Evolutionary conservation across 2,329 filamentous ascomycete genomes (phyloP).

Genomic region (Venturia nashicola): DNA sequence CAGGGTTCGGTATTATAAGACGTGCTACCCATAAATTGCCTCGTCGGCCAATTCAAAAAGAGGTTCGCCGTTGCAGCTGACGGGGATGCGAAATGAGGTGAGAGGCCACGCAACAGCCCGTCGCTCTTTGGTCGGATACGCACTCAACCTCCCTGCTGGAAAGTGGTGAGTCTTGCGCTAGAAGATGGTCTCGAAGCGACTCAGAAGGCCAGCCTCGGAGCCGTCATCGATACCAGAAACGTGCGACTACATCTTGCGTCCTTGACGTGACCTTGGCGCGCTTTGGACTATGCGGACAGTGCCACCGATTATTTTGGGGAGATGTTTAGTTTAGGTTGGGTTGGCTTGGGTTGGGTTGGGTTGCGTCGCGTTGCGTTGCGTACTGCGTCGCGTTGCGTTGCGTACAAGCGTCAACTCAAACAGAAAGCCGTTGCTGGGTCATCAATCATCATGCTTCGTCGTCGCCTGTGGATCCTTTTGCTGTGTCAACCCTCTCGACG

Average conservation of each 20-base stretch:
- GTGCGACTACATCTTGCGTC: not conserved
- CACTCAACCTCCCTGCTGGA: not conserved
- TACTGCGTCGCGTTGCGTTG: no score
- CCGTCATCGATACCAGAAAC: not conserved
- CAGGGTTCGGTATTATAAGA: not conserved
- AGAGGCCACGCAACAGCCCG: not conserved
- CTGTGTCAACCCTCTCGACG: not conserved
- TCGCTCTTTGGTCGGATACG: not conserved
- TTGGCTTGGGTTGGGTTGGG: no score
- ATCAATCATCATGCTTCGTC: not conserved
- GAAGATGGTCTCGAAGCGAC: slow-evolving; percentile 7
- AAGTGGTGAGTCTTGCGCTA: slow-evolving; percentile 6
- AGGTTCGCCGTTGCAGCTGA: not conserved
- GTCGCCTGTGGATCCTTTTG: not conserved
- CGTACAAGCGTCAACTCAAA: not conserved
- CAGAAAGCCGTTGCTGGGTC: not conserved
- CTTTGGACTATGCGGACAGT: no score
- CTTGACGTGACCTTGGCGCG: not conserved
- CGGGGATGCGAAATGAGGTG: not conserved
- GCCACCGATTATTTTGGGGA: no score
- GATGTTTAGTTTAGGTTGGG: not conserved
- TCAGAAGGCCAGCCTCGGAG: slow-evolving; percentile 4
- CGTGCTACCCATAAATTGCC: not conserved
- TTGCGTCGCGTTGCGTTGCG: no score
- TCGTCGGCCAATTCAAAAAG: not conserved